Base-by-base conservation (phyloP, 148 eudicot genomes). In the Linanthus parryae region DNA sequence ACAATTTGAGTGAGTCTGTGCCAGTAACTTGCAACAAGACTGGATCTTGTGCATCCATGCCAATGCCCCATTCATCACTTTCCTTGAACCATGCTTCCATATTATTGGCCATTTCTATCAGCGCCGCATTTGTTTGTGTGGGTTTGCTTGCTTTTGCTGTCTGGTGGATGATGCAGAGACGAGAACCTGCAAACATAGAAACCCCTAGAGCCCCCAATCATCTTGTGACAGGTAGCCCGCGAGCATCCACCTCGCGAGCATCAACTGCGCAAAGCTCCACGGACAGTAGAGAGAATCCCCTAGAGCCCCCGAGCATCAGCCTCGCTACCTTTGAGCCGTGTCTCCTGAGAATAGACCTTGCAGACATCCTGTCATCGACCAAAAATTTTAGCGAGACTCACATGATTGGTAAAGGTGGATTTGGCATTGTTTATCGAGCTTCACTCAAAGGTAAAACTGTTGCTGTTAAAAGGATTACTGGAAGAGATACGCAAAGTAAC, bases 331-430 rank as follows among this genome's bases (percentile, higher is more conserved):
- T 88, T 48, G 80, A 85, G 69, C 94, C 79, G 15, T 73, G 89
- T 11, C 59, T 88, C 38, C 65, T 79, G 20, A 67, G 94, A 46
- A 49, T 84, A 51, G 70, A 78, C 62, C 71, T 76, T 36, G 51
- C 72, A 19, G 96, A 84, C 12, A 88, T 88, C 20, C 43, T 81
- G 44, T 72, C 76, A 10, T 84, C 89, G 16, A 88, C 96, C 1
- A 84, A 81, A 40, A 88, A 88, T 49, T 88, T 88, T 82, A 88
- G 96, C 82, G 73, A 81, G 78, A 74, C 82, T 1, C 81, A 70
- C 22, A 77, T 84, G 15, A 82, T 88, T 6, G 97, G 97, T 16
- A 94, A 81, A 45, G 96, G 94, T 21, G 96, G 96, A 45, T 84
- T 76, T 28, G 94, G 96, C 22, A 88, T 94, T 0, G 96, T 88